Base-by-base conservation (phyloP, 768 basidiomycete genomes). In the Termitomyces bulborhizus region DNA sequence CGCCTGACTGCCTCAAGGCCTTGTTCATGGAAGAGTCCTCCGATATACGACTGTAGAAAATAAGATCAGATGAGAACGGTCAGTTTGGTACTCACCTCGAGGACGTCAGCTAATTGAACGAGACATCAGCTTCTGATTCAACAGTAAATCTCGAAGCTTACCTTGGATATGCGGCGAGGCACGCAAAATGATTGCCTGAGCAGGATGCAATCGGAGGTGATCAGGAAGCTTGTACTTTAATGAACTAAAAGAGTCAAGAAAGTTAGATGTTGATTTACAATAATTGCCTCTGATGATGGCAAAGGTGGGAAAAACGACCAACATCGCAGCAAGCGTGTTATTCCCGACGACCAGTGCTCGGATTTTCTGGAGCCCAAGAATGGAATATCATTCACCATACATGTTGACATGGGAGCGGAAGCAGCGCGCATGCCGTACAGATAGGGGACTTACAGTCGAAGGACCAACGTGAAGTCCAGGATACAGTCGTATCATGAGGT, bases 401-500 rank as follows among this genome's bases (percentile, higher is more conserved):
- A 29, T 0, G 29, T 6, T 6, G 29, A 29, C 29, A 29, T 3
- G 29, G 29, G 29, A 29, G 29, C 29, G 29, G 29, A 29, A 29
- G 1, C 29, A 29, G 29, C 29, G 29, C 29, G 41, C 29, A 56
- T 48, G 57, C 52, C 58, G 51, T 57, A 55, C 45, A 39, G 59
- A 54, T 53, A 37, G 42, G 44, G 37, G 32, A 66, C 80, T 65
- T 66, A 87, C 90, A 54, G 90, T 89, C 3, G 85, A 81, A 16
- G 90, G 88, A 2, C 90, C 90, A 40, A 92, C 90, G 18, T 81
- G 83, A 18, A 92, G 69, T 50, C 80, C 75, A 0, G 89, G 90
- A 69, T 80, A 87, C 63, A 77, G 74, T 21, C 85, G 77, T 45
- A 78, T 67, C 65, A 92, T 71, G 36, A 91, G 74, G 49, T 66